Conservation (phyloP, 768 basidiomycete species). For the Tricholoma hemisulphureum region DNA sequence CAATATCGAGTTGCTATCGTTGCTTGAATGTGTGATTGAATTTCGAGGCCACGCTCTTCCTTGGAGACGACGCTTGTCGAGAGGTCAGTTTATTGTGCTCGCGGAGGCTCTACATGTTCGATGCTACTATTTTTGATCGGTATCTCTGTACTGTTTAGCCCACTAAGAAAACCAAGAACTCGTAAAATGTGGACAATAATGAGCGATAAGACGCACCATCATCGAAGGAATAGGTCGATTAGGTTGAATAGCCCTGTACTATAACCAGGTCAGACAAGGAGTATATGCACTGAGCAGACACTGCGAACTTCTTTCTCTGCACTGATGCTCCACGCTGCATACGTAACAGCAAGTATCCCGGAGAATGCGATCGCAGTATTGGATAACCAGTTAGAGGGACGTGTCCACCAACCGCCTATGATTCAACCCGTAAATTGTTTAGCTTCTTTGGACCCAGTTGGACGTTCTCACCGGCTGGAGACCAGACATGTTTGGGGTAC, state of each 20-base stretch:
- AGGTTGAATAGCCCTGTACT: slow-evolving; percentile 64
- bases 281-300: neutral
- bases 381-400: slow-evolving; percentile 84
- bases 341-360: slow-evolving; percentile 68
- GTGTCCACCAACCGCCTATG: slow-evolving; percentile 93
- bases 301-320: slow-evolving; percentile 75
- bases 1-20: too few species aligned
- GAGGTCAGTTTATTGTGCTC: neutral
- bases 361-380: slow-evolving; percentile 76
- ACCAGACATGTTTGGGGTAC: slow-evolving; percentile 94
- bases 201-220: slow-evolving; percentile 45
- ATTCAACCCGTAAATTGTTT: neutral
- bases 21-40: too few species aligned
- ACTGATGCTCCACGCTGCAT: slow-evolving; percentile 65
- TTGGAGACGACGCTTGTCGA: neutral
- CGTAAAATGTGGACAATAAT: slow-evolving; percentile 2
- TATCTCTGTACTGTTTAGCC: slow-evolving; percentile 35
- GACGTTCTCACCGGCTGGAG: slow-evolving; percentile 69
- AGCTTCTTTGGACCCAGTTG: slow-evolving; percentile 14
- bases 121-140: slow-evolving; percentile 12
- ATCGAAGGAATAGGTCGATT: slow-evolving; percentile 75
- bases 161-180: slow-evolving; percentile 20
- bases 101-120: neutral
- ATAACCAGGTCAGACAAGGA: slow-evolving; percentile 3
- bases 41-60: too few species aligned